These are phyloP conservation scores for Colletotrichum lentis DNA, from an alignment of 2,329 filamentous ascomycete species.

Conservation along the genomic window DNA sequence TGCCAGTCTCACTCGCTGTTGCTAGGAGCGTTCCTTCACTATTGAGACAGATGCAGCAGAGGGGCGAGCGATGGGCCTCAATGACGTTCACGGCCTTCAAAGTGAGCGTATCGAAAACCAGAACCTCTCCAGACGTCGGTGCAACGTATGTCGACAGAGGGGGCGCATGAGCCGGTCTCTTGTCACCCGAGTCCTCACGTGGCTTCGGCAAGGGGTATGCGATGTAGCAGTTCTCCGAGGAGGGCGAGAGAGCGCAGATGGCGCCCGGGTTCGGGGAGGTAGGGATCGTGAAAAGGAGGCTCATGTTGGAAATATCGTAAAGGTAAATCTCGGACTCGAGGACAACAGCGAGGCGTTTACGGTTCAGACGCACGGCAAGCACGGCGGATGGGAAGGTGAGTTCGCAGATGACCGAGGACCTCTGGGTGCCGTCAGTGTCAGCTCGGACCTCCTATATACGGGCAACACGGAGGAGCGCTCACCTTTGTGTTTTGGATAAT, in stretches of 20 bases:
- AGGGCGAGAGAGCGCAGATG: constrained; percentile 91
- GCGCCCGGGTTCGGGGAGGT: constrained; percentile 93
- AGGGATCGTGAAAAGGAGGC: constrained; percentile 87
- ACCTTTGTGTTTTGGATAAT: constrained; percentile 99
- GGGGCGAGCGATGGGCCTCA: constrained; percentile 89
- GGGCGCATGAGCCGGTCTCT: constrained; percentile 81
- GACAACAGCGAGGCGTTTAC: constrained; percentile 91
- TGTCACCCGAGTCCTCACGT: constrained; percentile 65
- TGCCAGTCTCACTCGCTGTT: constrained; percentile 96
- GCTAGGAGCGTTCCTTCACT: constrained; percentile 90
- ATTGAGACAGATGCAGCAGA: constrained; percentile 91
- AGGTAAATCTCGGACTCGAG: constrained; percentile 97
- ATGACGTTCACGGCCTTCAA: constrained; percentile 95
- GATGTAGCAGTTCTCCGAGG: constrained; percentile 94
- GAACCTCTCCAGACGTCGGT: constrained; percentile 87
- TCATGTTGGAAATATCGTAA: constrained; percentile 99
- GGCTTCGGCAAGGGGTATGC: constrained; percentile 88
- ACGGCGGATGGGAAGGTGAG: constrained; percentile 98
- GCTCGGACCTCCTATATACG: constrained; percentile 8
- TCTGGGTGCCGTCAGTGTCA: constrained; percentile 50
- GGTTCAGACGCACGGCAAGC: constrained; percentile 89
- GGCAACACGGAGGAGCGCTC: constrained; percentile 41
- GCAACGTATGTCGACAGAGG: constrained; percentile 80
- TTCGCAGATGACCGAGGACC: constrained; percentile 90
- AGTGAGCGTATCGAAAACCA: constrained; percentile 89